Percentiles rank a stretch among this genome's conserved stretches.
Evolutionary conservation across 768 basidiomycete species (phyloP).

Genomic region (Porphyrellus cyaneotinctus): DNA sequence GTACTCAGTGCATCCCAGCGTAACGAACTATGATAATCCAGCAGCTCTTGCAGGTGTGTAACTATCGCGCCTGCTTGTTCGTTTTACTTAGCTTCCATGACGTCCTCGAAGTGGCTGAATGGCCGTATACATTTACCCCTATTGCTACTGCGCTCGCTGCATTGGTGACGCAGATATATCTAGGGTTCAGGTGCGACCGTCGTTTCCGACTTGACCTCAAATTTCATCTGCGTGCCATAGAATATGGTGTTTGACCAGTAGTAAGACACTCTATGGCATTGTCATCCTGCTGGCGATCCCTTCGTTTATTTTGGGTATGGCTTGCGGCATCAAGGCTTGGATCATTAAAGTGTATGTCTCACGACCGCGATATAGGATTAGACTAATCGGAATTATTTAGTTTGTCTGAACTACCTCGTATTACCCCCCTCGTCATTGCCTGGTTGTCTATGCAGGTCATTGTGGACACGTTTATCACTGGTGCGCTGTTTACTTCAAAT

Average conservation of each 20-base stretch:
- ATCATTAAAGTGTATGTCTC: background rate
- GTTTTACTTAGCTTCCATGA: background rate
- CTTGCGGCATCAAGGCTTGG: background rate
- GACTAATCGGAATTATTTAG: background rate
- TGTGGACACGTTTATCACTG: background rate
- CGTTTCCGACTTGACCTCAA: background rate
- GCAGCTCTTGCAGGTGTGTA: constrained; percentile 8
- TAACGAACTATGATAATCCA: constrained; percentile 14
- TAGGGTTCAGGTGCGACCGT: constrained; percentile 38
- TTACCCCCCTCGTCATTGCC: background rate
- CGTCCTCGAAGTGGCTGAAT: constrained; percentile 35
- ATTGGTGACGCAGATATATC: constrained; percentile 46
- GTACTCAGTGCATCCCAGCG: background rate
- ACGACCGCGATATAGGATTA: background rate
- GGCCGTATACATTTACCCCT: constrained; percentile 52
- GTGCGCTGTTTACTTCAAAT: background rate
- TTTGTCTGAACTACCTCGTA: background rate
- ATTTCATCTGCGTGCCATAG: background rate
- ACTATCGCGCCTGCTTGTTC: no score
- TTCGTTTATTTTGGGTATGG: background rate
- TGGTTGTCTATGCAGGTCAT: background rate
- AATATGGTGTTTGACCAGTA: background rate
- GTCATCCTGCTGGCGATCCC: background rate
- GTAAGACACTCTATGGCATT: background rate
- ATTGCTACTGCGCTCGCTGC: constrained; percentile 44